Evolutionary conservation across 2,329 filamentous ascomycete genomes (phyloP).

Genomic region (Blastomyces silverae): DNA sequence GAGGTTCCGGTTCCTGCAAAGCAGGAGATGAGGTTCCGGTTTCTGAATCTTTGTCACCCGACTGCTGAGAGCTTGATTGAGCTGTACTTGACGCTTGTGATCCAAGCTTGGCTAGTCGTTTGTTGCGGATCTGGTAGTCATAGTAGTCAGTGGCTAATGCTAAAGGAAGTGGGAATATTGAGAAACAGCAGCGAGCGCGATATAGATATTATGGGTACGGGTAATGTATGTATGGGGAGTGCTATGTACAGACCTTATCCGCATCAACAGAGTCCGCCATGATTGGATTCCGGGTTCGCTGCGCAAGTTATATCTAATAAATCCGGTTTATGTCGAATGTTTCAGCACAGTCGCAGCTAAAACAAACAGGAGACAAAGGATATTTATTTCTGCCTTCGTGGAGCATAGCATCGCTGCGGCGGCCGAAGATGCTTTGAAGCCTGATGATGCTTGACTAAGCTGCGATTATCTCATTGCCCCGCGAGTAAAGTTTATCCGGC

Average conservation of each 20-base stretch:
- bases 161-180: neutral
- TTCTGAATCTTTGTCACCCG: conserved; percentile 12
- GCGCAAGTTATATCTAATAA: conserved; percentile 14
- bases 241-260: conserved; percentile 50
- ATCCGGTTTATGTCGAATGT: neutral
- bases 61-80: conserved; percentile 24
- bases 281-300: conserved; percentile 16
- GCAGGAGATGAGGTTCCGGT: conserved; percentile 15
- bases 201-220: neutral
- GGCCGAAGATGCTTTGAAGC: neutral
- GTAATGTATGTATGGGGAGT: neutral
- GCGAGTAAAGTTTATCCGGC: neutral
- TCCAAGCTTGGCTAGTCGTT: conserved; percentile 59
- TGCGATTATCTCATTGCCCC: neutral
- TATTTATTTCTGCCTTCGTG: neutral
- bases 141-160: neutral
- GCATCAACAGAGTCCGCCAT: conserved; percentile 32
- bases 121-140: conserved; percentile 54
- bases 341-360: neutral
- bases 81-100: conserved; percentile 30
- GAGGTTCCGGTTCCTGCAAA: conserved; percentile 23
- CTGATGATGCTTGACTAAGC: conserved; percentile 11
- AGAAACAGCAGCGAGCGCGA: conserved; percentile 2
- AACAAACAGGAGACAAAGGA: neutral
- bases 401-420: neutral